Evolutionary conservation across 176 grass and related monocot species (phyloP).

Genomic region (Oryza australiensis): DNA sequence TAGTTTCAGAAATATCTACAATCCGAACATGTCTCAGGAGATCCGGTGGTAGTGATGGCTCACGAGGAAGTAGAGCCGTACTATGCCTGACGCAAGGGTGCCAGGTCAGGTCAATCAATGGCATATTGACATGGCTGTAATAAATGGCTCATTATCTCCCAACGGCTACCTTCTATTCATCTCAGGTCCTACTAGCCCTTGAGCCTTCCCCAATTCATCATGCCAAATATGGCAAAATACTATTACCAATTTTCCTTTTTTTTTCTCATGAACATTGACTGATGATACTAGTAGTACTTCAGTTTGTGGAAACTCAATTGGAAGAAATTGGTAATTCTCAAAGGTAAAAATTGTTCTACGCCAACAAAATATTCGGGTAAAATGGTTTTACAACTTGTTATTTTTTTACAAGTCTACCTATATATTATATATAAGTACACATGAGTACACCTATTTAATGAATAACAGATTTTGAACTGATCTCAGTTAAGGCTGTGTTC

Average conservation of each 20-base stretch:
- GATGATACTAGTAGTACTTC: too few relatives aligned
- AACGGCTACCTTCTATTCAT: slow-evolving; percentile 35
- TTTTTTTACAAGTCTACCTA: too few relatives aligned
- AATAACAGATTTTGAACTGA: too few relatives aligned
- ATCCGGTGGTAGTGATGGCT: not conserved
- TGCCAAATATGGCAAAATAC: not conserved
- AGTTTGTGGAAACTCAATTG: too few relatives aligned
- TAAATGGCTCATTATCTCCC: slow-evolving; percentile 29
- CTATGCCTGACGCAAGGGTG: slow-evolving; percentile 20
- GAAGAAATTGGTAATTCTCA: not conserved
- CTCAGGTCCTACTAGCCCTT: not conserved
- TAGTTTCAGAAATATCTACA: too few relatives aligned
- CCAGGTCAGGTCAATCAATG: not conserved
- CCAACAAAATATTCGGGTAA: too few relatives aligned
- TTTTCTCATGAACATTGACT: not conserved
- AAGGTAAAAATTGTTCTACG: not conserved
- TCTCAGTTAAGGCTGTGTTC: too few relatives aligned
- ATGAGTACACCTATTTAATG: too few relatives aligned
- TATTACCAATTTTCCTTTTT: not conserved
- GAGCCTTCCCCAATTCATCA: not conserved
- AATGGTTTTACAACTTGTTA: too few relatives aligned
- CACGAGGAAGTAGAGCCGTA: not conserved
- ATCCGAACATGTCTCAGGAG: not conserved
- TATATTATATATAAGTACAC: too few relatives aligned
- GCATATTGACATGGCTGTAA: not conserved